These are phyloP conservation scores for Isatis lusitanica DNA, from an alignment of 441 rosid species.

Conservation along the genomic window DNA sequence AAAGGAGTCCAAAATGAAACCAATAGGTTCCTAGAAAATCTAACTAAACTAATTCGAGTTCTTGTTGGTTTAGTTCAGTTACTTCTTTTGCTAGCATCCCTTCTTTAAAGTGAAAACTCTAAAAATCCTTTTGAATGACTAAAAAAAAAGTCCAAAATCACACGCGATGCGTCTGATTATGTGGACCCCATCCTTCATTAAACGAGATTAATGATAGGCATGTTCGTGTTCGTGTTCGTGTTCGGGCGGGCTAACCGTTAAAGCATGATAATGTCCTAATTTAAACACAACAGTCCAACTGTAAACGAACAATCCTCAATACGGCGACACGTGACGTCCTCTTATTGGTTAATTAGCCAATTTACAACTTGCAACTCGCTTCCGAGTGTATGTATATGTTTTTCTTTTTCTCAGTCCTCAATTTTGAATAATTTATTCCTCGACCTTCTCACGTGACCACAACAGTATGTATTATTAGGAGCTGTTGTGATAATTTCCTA, in stretches of 20 bases:
- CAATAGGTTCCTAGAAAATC: no score
- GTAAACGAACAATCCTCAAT: not conserved
- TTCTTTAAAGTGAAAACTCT: no score
- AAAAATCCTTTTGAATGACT: no score
- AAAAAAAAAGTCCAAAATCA: no score
- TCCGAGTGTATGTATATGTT: not conserved
- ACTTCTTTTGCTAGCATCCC: no score
- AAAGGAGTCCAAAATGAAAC: no score
- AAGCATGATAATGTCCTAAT: not conserved
- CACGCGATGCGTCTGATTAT: not conserved
- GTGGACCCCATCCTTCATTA: not conserved
- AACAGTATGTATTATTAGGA: not conserved
- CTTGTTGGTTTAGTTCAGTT: no score
- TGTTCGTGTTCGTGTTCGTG: not conserved
- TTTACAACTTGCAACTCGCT: not conserved
- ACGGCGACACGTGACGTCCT: not conserved
- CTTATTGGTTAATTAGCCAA: not conserved
- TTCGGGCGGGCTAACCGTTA: constrained; percentile 1
- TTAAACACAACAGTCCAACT: not conserved
- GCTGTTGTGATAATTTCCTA: constrained; percentile 2
- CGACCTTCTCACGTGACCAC: not conserved
- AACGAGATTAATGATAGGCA: not conserved
- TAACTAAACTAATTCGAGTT: no score
- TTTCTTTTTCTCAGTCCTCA: not conserved
- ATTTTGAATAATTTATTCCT: not conserved